A percentile compares a stretch with the other conserved stretches of the same genome.
Conservation (phyloP, 305 asterid species). For the Solanum chacoense region DNA sequence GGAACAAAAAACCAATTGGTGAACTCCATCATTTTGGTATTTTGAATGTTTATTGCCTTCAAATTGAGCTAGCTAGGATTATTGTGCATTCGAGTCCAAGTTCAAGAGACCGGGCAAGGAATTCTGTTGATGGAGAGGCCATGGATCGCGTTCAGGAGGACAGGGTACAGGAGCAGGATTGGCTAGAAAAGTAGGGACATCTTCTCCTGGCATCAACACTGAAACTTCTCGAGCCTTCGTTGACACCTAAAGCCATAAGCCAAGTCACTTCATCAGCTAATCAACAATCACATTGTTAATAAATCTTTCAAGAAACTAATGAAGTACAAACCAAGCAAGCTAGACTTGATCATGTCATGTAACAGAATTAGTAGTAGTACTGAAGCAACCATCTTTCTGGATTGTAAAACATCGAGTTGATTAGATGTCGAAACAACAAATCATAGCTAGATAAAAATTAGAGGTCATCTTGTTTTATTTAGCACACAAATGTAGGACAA, state of each 20-base stretch:
- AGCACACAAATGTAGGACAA: background rate
- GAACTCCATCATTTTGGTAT: background rate
- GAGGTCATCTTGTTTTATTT: background rate
- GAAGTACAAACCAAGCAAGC: background rate
- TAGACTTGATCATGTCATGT: background rate
- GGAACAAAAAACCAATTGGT: background rate
- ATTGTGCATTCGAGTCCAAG: slow-evolving; percentile 4
- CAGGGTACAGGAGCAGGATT: slow-evolving; percentile 76
- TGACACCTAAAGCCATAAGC: slow-evolving; percentile 23
- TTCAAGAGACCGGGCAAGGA: background rate
- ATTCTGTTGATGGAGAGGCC: slow-evolving; percentile 44
- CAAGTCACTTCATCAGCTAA: background rate
- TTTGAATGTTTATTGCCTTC: background rate
- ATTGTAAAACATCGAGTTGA: background rate
- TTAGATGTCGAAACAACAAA: background rate
- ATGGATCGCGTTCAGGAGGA: slow-evolving; percentile 47
- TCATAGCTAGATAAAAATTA: background rate
- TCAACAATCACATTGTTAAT: background rate
- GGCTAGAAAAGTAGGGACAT: slow-evolving; percentile 65
- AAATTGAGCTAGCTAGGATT: background rate
- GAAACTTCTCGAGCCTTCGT: slow-evolving; percentile 57
- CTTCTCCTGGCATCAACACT: slow-evolving; percentile 80
- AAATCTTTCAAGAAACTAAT: background rate
- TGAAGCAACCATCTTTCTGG: background rate
- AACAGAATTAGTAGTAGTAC: background rate